phyloP scores from a whole-genome alignment of 108 stramenopile genomes.

The Nannochloropsis granulata region DNA sequence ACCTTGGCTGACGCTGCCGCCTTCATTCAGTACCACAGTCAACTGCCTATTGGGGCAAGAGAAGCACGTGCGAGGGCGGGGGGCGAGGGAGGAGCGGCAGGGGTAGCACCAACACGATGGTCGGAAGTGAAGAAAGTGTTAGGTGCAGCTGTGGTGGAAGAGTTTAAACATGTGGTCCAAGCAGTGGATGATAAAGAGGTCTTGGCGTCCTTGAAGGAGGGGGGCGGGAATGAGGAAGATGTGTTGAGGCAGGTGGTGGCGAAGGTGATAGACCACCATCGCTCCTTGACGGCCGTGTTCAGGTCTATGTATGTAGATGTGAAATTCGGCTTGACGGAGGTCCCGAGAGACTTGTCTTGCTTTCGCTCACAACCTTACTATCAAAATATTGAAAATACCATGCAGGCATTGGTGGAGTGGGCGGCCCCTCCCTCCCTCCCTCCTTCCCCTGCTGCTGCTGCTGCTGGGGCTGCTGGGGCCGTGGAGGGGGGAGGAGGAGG shows the following conservation, averaged over 20 bases:
- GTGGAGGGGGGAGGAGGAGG: not conserved
- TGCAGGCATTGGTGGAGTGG: conserved; percentile 5
- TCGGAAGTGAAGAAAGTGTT: not conserved
- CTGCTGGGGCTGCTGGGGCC: not conserved
- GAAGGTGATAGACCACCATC: conserved; percentile 15
- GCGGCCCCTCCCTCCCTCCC: not conserved
- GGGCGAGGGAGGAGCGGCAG: not conserved
- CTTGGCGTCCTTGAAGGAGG: not conserved
- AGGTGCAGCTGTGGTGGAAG: not conserved
- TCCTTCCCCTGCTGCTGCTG: not conserved
- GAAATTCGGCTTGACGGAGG: conserved; percentile 9
- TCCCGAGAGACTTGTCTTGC: not conserved
- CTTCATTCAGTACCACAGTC: not conserved
- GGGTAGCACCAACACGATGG: not conserved
- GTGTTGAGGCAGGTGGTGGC: not conserved
- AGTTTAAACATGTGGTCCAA: not conserved
- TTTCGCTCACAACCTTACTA: conserved; percentile 8
- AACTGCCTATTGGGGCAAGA: conserved; percentile 6
- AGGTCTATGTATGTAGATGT: conserved; percentile 21
- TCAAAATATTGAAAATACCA: conserved; percentile 2
- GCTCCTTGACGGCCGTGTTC: conserved; percentile 4
- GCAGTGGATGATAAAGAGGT: not conserved
- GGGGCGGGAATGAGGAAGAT: not conserved
- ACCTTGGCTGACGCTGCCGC: not conserved
- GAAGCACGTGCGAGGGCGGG: not conserved